phyloP scores from a whole-genome alignment of 2,329 filamentous ascomycete species.

The Cladorrhinum sp. region DNA sequence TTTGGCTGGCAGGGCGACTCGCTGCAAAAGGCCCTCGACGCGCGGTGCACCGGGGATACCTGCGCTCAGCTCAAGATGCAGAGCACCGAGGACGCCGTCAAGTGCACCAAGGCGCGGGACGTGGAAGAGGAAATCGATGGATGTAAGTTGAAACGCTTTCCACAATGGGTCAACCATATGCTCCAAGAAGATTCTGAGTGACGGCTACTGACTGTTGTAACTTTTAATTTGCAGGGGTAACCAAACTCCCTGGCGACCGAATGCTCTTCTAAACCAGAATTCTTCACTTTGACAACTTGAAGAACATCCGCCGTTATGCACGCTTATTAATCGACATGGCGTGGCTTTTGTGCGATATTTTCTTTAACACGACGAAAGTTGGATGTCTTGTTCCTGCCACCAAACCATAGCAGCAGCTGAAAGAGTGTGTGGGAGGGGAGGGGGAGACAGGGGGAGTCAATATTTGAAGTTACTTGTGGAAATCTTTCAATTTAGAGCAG shows the following conservation, averaged over 20 bases:
- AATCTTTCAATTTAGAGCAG: too few species aligned
- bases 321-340: not conserved
- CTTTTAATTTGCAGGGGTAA: not conserved
- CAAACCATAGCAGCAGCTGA: too few species aligned
- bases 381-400: too few species aligned
- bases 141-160: slow-evolving; percentile 24
- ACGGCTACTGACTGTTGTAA: not conserved
- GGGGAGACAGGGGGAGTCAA: too few species aligned
- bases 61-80: slow-evolving; percentile 14
- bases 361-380: too few species aligned
- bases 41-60: slow-evolving; percentile 13
- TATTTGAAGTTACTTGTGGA: too few species aligned
- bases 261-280: not conserved
- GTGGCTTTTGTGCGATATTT: too few species aligned
- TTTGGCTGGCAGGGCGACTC: slow-evolving; percentile 16
- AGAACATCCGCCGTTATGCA: not conserved
- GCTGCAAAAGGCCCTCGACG: slow-evolving; percentile 18
- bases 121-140: slow-evolving; percentile 18
- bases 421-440: too few species aligned
- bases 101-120: slow-evolving; percentile 13
- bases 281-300: not conserved
- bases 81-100: slow-evolving; percentile 18
- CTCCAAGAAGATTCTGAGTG: not conserved
- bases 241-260: not conserved
- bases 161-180: not conserved